Base-by-base conservation (phyloP, 2,329 filamentous ascomycete species). In the Aspergillus pseudoglaucus region DNA sequence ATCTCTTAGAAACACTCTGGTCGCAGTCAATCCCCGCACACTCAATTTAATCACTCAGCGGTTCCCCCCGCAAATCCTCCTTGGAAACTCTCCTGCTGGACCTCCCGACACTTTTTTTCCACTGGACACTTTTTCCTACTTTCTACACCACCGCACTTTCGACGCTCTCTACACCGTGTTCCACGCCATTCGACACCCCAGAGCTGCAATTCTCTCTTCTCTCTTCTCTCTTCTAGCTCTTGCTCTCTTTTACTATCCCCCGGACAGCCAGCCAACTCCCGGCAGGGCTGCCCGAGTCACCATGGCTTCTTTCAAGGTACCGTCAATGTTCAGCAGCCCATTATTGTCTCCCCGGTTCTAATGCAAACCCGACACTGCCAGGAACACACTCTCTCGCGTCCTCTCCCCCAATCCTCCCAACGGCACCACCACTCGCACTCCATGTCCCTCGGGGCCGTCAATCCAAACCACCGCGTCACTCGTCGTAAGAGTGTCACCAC, bases 401-500 rank as follows among this genome's bases (percentile, higher is more conserved):
- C 85, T 70, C 76, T 86, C 66, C 76, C 84, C 55, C 82, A 87
- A 71, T 80, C 82, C 53, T 85, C 89, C 64, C 83, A 82, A 59
- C 88, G 89, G 73, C 85, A 90, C 63, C 83, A 82, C 59, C 88
- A 90, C 74, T 88, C 88, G 44, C 86, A 93, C 69, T 91, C 88
- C 49, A 77, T 90, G 59, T 85, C 90, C 47, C 80, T 86, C 50
- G 82, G 83, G 58, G 82, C 86, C 49, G 80, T 90, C 63, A 91
- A 90, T 74, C 74, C 84, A 59, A 84, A 82, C 67, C 87, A 95
- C 70, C 87, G 93, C 59, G 83, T 97, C 58, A 90, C 88, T 59
- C 88, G 91, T 62, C 83, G 93, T 61, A 97, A 97, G 80, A 96
- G 90, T 72, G 90, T 95, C 65, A 83, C 81, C 65, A 89, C 88